Conservation (phyloP, 2,329 filamentous ascomycete species). For the Sclerotiophoma versabilis region DNA sequence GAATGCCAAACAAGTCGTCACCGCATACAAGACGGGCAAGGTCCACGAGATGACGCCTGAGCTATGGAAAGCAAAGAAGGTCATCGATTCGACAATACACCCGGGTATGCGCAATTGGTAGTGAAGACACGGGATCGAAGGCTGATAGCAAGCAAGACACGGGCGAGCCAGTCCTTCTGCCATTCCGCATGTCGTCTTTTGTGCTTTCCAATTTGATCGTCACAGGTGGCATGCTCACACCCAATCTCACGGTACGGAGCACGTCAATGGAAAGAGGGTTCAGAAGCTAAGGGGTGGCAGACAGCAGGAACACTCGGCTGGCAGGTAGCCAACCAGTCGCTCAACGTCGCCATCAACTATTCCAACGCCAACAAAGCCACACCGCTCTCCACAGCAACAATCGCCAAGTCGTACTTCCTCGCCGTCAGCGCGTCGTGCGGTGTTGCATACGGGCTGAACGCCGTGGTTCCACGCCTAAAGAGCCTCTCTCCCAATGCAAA, state of each 20-base stretch:
- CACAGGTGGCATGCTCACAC: constrained; percentile 96
- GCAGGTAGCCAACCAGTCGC: constrained; percentile 96
- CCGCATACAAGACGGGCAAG: constrained; percentile 86
- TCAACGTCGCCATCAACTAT: constrained; percentile 97
- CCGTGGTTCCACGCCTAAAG: constrained; percentile 84
- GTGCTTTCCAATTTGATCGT: constrained; percentile 93
- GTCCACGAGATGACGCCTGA: constrained; percentile 83
- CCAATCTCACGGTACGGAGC: constrained; percentile 72
- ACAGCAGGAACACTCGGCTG: constrained; percentile 87
- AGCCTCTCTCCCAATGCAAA: constrained; percentile 76
- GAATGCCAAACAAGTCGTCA: constrained; percentile 80
- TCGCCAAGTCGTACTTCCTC: constrained; percentile 88
- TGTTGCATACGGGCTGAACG: constrained; percentile 90
- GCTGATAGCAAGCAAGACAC: constrained; percentile 69
- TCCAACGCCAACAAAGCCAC: constrained; percentile 98
- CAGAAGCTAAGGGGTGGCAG: constrained; percentile 51
- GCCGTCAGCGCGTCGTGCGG: constrained; percentile 93
- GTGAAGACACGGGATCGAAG: not conserved
- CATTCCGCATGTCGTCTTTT: constrained; percentile 97
- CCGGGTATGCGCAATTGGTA: constrained; percentile 68
- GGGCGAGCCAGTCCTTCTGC: constrained; percentile 87
- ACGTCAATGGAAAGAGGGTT: not conserved
- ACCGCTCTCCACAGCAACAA: constrained; percentile 78
- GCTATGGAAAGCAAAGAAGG: constrained; percentile 94
- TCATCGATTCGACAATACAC: constrained; percentile 94